A percentile compares a stretch with the other conserved stretches of the same genome.
Conservation (phyloP, 371 early-diverging fungal genomes). For the Zychaea mexicana region DNA sequence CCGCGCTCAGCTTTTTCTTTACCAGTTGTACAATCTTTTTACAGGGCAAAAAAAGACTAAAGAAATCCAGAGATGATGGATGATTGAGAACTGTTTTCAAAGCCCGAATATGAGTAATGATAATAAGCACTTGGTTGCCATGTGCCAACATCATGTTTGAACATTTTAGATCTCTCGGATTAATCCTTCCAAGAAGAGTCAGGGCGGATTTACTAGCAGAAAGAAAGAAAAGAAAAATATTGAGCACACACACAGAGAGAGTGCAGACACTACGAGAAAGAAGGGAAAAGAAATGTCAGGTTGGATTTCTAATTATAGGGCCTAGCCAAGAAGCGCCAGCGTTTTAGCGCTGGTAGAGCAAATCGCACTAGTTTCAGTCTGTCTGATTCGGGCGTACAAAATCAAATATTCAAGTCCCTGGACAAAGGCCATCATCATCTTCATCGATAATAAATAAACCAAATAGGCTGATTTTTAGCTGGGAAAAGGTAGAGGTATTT, state of each 20-base stretch:
- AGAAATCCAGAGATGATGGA: neutral
- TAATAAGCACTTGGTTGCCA: neutral
- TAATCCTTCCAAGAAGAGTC: no score
- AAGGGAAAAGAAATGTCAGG: slow-evolving; percentile 1
- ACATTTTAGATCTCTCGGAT: no score
- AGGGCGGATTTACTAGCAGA: no score
- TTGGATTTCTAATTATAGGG: slow-evolving; percentile 3
- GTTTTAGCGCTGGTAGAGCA: neutral
- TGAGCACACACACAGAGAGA: no score
- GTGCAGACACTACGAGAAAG: neutral
- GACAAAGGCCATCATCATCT: neutral
- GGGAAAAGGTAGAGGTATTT: neutral
- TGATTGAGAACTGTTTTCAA: neutral
- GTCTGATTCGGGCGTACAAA: neutral
- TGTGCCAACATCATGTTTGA: no score
- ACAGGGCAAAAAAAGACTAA: no score
- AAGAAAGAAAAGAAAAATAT: no score
- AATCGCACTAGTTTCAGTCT: slow-evolving; percentile 5
- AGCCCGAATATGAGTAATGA: neutral
- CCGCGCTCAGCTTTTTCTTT: neutral
- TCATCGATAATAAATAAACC: neutral
- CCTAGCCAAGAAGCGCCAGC: neutral
- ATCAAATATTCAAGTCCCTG: neutral
- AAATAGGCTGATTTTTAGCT: slow-evolving; percentile 4
- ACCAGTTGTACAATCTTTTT: neutral